Percentiles rank a stretch among this genome's conserved stretches.
phyloP scores from a whole-genome alignment of 306 rosid genomes.

The Medicago ruthenica region DNA sequence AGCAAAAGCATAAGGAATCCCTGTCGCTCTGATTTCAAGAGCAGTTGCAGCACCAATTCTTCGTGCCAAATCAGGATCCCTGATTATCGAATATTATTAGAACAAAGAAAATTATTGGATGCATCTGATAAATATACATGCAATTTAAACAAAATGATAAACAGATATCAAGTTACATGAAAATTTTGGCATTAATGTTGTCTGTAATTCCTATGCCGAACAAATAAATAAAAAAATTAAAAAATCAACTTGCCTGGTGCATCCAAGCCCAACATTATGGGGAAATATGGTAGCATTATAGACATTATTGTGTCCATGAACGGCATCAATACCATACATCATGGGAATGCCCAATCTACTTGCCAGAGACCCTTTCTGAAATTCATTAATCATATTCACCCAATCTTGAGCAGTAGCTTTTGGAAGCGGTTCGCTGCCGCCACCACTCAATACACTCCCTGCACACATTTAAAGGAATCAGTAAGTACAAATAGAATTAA shows the following conservation, averaged over 20 bases:
- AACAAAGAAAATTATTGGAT: conserved; percentile 35
- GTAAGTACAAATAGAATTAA: too few relatives aligned
- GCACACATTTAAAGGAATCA: conserved; percentile 42
- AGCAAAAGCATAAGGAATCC: conserved; percentile 90
- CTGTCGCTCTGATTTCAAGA: conserved; percentile 92
- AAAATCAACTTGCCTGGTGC: conserved; percentile 77
- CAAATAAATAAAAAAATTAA: not conserved
- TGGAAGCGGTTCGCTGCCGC: conserved; percentile 91
- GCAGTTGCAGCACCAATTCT: conserved; percentile 95
- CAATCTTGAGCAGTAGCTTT: conserved; percentile 89
- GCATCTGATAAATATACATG: conserved; percentile 14
- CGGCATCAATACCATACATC: conserved; percentile 98
- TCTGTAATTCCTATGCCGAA: not conserved
- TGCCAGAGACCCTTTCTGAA: conserved; percentile 78
- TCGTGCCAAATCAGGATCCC: conserved; percentile 72
- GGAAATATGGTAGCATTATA: conserved; percentile 95
- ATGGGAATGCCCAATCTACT: conserved; percentile 93
- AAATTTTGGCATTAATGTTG: not conserved
- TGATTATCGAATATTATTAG: conserved; percentile 44
- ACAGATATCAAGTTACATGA: conserved; percentile 2
- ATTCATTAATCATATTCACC: conserved; percentile 86
- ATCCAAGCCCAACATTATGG: conserved; percentile 94
- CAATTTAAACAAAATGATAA: not conserved
- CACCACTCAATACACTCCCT: conserved; percentile 98
- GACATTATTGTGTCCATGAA: conserved; percentile 97